Base-by-base conservation (phyloP, 1,284 basidiomycete species). In the Calocybe gambosa region DNA sequence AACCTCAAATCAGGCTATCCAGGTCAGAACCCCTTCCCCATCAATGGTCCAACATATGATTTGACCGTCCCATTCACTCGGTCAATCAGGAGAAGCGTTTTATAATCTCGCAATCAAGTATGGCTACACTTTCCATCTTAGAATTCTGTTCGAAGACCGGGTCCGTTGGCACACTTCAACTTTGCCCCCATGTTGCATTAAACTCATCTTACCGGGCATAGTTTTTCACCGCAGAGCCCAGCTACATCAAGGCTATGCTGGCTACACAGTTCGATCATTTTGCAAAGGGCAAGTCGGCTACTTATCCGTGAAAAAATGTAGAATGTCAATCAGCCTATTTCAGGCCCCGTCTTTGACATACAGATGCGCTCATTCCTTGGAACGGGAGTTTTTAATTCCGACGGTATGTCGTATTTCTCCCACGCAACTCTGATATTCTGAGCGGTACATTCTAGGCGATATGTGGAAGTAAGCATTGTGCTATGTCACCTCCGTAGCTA, bases 321-420 rank as follows among this genome's bases (percentile, higher is more conserved):
- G 3, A 12, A 29, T 1, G 15, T 31, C 3, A 42, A n/a, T 13
- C 13, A 29, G 2, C 28, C 13, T 31, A 4, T n/a, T 21, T 2
- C 9, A 56, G 55, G 55, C 20, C 53, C 53, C 13, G 7, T 13
- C 16, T 51, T 55, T 28, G 45, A 43, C 35, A 45, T 45, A 19
- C 51, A 51, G 34, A 56, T 66, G 37, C 49, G 56, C 13, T 66
- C 68, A 1, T 58, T 75, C n/a, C 59, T 75, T 12, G 74, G 74
- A 33, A 67, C 67, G 8, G 68, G 69, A 4, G 64, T 70, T 2
- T 70, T 71, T 52, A 68, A 67, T 38, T 60, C 64, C 5, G 68
- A 71, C 55, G 67, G 67, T 61, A 49, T 49, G 50, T 33, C 35
- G 13, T 23, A 29, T 15, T 41, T 28, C 34, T 43, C n/a, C 16